Evolutionary conservation across 1,284 basidiomycete species (phyloP).

Genomic region (Tylopilus sp.): DNA sequence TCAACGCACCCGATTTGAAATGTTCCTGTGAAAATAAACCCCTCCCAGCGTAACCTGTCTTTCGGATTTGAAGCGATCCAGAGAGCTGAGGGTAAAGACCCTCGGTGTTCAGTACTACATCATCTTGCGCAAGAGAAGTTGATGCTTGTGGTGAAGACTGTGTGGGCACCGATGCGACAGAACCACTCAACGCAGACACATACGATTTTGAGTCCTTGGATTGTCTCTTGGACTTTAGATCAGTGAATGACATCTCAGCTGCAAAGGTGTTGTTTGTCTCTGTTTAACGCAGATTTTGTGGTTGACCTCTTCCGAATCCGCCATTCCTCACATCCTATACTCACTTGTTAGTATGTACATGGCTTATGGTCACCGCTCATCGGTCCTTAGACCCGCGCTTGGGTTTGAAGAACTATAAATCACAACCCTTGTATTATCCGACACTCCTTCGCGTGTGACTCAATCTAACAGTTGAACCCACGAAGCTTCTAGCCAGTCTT

Average conservation of each 20-base stretch:
- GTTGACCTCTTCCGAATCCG: no score
- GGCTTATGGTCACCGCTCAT: no score
- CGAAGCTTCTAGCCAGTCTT: no score
- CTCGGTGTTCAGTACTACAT: conserved; percentile 5
- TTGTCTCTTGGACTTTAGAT: conserved; percentile 38
- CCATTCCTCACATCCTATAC: no score
- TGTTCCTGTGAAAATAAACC: conserved; percentile 51
- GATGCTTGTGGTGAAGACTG: conserved; percentile 28
- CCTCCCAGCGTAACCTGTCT: conserved; percentile 46
- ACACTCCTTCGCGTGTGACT: no score
- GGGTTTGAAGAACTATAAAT: no score
- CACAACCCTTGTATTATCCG: no score
- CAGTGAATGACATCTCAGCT: conserved; percentile 47
- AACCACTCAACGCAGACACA: conserved; percentile 39
- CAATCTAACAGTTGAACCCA: no score
- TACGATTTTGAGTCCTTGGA: conserved; percentile 43
- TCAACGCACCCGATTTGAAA: conserved; percentile 51
- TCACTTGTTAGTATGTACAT: no score
- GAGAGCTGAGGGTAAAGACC: conserved; percentile 42
- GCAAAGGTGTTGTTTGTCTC: conserved; percentile 19
- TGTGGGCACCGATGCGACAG: conserved; percentile 25
- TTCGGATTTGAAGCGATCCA: conserved; percentile 43
- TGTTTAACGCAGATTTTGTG: conserved; percentile 14
- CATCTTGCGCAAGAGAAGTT: conserved; percentile 7
- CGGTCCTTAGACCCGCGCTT: no score